Evolutionary conservation across 2,329 filamentous ascomycete genomes (phyloP).

Genomic region (Botrytis squamosa): DNA sequence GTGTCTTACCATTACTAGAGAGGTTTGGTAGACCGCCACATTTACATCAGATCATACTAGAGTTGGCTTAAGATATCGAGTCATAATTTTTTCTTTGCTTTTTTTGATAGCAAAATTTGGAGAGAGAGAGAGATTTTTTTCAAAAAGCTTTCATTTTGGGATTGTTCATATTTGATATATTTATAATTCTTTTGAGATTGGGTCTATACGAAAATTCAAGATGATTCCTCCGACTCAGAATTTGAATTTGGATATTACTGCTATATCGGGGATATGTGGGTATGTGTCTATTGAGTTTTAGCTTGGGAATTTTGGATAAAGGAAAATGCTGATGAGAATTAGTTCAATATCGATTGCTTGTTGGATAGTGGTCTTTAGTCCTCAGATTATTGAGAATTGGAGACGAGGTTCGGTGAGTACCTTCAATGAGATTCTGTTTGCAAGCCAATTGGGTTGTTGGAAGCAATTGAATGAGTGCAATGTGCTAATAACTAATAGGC

Average conservation of each 20-base stretch:
- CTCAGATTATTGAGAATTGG: slow-evolving; percentile 96
- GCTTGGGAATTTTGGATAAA: not conserved
- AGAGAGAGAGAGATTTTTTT: not conserved
- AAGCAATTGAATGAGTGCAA: too few species aligned
- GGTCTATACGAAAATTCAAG: not conserved
- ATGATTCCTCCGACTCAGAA: slow-evolving; percentile 51
- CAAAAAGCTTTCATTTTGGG: not conserved
- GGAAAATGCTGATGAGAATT: slow-evolving; percentile 24
- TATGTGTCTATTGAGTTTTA: slow-evolving; percentile 42
- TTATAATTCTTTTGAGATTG: not conserved
- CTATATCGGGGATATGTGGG: slow-evolving; percentile 90
- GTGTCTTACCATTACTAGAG: not conserved
- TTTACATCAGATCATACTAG: not conserved
- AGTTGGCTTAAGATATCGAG: not conserved
- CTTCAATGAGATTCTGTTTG: not conserved
- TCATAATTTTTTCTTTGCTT: not conserved
- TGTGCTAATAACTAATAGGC: slow-evolving; percentile 45
- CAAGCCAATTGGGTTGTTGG: not conserved
- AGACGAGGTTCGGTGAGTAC: slow-evolving; percentile 59
- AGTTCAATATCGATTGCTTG: slow-evolving; percentile 95
- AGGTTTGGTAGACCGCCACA: slow-evolving; percentile 14
- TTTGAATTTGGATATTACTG: slow-evolving; percentile 77
- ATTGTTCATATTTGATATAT: not conserved
- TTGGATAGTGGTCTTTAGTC: slow-evolving; percentile 94
- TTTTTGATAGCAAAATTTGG: not conserved